These are phyloP conservation scores for Haematococcus sp. DNA, from an alignment of 139 green algal species.

Conservation along the genomic window DNA sequence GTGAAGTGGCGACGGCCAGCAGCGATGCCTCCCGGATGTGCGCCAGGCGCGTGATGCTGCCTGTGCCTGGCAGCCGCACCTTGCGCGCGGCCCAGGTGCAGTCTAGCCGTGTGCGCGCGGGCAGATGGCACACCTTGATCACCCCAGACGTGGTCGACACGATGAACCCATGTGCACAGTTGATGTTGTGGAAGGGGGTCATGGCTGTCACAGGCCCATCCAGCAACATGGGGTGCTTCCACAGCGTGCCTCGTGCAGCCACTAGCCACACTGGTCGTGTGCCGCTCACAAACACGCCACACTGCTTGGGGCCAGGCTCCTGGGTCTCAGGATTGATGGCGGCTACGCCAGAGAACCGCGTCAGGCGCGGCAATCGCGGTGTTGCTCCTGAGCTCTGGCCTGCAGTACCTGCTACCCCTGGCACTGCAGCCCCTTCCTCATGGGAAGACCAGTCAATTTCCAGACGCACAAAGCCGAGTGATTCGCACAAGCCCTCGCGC, in stretches of 20 bases:
- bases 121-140: conserved; percentile 80
- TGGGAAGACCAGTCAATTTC: too few species aligned
- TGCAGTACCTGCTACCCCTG: too few species aligned
- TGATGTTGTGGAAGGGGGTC: conserved; percentile 87
- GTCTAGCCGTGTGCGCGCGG: conserved; percentile 65
- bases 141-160: conserved; percentile 21
- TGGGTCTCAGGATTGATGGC: conserved; percentile 5
- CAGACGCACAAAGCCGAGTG: too few species aligned
- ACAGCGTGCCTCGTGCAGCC: conserved; percentile 49
- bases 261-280: conserved; percentile 72
- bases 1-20: conserved; percentile 50
- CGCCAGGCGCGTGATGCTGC: conserved; percentile 55
- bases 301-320: conserved; percentile 1
- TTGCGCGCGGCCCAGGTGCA: conserved; percentile 65
- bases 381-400: too few species aligned
- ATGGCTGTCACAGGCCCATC: conserved; percentile 54
- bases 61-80: conserved; percentile 37
- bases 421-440: too few species aligned
- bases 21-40: conserved; percentile 61
- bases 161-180: conserved; percentile 82
- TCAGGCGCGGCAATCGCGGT: conserved; percentile 2
- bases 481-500: too few species aligned
- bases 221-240: conserved; percentile 52
- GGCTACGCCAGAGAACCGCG: conserved; percentile 42
- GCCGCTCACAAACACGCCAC: conserved; percentile 65